Evolutionary conservation across 2,329 filamentous ascomycete genomes (phyloP).

Genomic region (Cordyceps pruinosa): DNA sequence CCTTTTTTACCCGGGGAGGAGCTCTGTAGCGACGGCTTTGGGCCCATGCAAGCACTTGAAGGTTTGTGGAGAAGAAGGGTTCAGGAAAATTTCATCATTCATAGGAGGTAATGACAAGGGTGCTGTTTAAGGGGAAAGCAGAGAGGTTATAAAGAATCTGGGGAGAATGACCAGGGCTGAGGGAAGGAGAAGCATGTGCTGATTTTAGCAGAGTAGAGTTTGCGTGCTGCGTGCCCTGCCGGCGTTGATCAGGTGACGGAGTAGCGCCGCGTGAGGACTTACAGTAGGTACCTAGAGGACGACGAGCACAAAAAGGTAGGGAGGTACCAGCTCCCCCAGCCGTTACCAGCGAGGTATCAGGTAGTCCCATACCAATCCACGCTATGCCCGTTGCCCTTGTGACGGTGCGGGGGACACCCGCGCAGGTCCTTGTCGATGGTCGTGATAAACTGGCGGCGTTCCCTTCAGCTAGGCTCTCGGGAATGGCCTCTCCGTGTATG

Average conservation of each 20-base stretch:
- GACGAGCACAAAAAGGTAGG: too few species aligned
- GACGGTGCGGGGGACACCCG: background rate
- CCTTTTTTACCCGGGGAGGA: background rate
- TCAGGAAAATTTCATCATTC: background rate
- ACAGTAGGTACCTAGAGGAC: too few species aligned
- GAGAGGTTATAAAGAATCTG: background rate
- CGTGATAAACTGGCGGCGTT: too few species aligned
- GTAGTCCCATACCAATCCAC: too few species aligned
- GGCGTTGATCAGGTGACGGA: conserved; percentile 4
- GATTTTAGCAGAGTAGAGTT: background rate
- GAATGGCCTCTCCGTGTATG: too few species aligned
- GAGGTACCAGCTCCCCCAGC: too few species aligned
- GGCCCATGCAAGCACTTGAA: conserved; percentile 1
- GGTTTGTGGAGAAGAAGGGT: conserved; percentile 2
- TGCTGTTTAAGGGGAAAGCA: background rate
- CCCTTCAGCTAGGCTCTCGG: too few species aligned
- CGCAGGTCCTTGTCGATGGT: background rate
- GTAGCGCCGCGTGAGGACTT: background rate
- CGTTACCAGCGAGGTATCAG: too few species aligned
- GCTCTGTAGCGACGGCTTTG: too few species aligned
- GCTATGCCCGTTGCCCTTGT: conserved; percentile 7
- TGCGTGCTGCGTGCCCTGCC: background rate
- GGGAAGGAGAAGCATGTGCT: background rate
- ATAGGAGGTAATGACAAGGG: background rate
- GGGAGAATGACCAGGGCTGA: background rate